These are phyloP conservation scores for Metschnikowia borealis DNA, from an alignment of 805 yeast genomes.

Conservation along the genomic window DNA sequence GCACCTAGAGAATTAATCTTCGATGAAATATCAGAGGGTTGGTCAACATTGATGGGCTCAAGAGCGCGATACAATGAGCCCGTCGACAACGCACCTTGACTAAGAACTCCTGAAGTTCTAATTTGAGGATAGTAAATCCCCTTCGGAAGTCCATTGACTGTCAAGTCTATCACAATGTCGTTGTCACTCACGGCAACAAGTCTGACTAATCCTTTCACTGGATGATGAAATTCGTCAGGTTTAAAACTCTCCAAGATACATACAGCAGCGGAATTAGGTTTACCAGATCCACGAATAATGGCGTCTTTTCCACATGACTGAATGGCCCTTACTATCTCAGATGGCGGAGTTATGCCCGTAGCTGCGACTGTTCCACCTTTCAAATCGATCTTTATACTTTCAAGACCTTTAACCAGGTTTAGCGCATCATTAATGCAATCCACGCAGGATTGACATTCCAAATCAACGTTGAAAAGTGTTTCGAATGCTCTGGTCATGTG, in stretches of 20 bases:
- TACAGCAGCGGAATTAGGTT: conserved; percentile 85
- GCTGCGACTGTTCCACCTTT: conserved; percentile 60
- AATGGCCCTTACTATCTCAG: conserved; percentile 61
- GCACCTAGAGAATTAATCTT: conserved; percentile 37
- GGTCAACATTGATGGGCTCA: conserved; percentile 33
- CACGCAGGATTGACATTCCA: conserved; percentile 75
- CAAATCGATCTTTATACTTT: conserved; percentile 54
- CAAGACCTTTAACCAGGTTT: conserved; percentile 46
- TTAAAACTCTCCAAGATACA: conserved; percentile 77
- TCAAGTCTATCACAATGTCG: conserved; percentile 67
- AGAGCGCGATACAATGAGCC: conserved; percentile 50
- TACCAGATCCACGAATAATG: conserved; percentile 87
- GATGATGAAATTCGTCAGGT: conserved; percentile 40
- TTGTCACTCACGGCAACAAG: conserved; percentile 62
- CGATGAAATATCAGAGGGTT: conserved; percentile 24
- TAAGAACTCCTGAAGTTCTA: conserved; percentile 70
- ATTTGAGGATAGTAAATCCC: conserved; percentile 71
- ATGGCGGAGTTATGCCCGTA: conserved; percentile 71
- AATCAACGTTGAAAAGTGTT: conserved; percentile 81
- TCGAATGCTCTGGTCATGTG: conserved; percentile 30
- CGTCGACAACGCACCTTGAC: conserved; percentile 64
- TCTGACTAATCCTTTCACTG: conserved; percentile 85
- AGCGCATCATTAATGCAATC: conserved; percentile 55
- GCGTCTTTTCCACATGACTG: conserved; percentile 82
- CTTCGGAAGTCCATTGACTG: conserved; percentile 64